These are phyloP conservation scores for Yamadazyma spencermartinsiae DNA, from an alignment of 1,139 yeast genomes.

Conservation along the genomic window DNA sequence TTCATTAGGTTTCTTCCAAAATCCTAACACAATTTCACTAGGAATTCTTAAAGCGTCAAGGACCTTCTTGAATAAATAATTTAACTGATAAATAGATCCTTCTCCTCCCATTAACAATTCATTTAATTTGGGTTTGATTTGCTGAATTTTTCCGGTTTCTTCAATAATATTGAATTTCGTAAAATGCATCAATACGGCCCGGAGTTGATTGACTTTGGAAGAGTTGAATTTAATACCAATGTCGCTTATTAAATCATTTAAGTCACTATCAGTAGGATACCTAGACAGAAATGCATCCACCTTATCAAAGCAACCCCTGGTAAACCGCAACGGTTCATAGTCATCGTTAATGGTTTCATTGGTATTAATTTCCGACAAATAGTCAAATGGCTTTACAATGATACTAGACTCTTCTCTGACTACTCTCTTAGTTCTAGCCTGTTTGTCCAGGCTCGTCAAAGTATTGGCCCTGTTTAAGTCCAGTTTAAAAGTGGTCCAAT, in stretches of 20 bases:
- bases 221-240: constrained; percentile 41
- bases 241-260: constrained; percentile 48
- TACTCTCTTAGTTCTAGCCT: constrained; percentile 64
- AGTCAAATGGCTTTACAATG: constrained; percentile 70
- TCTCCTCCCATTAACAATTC: constrained; percentile 41
- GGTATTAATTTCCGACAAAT: constrained; percentile 51
- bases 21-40: constrained; percentile 78
- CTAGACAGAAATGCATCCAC: constrained; percentile 35
- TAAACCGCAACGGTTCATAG: constrained; percentile 15
- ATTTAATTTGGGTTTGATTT: constrained; percentile 40
- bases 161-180: constrained; percentile 42
- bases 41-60: constrained; percentile 70
- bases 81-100: constrained; percentile 69
- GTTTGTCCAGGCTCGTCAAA: constrained; percentile 67
- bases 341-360: constrained; percentile 37
- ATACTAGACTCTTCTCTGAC: constrained; percentile 66
- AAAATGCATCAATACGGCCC: constrained; percentile 42
- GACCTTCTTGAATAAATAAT: constrained; percentile 72
- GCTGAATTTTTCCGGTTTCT: constrained; percentile 39
- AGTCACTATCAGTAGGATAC: constrained; percentile 31
- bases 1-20: constrained; percentile 75
- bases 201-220: constrained; percentile 36
- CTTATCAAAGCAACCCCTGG: constrained; percentile 22
- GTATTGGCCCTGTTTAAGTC: constrained; percentile 79
- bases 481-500: constrained; percentile 43